phyloP scores from a whole-genome alignment of 2,329 filamentous ascomycete species.

The Colletotrichum orchidophilum region DNA sequence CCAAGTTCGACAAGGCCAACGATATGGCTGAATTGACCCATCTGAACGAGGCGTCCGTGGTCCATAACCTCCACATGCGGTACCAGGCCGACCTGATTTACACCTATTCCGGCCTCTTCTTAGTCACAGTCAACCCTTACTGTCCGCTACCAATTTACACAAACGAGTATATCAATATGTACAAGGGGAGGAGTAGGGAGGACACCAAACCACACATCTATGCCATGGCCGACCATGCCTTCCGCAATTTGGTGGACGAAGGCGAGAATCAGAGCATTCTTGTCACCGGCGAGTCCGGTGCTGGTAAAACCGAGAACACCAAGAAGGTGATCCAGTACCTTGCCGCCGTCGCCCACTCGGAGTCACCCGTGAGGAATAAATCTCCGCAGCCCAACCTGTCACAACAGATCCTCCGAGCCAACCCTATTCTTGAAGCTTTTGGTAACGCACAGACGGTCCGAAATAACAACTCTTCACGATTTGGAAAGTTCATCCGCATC shows the following conservation, averaged over 20 bases:
- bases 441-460: slow-evolving; percentile 97
- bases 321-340: slow-evolving; percentile 99
- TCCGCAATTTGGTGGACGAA: slow-evolving; percentile 94
- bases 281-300: slow-evolving; percentile 97
- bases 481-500: slow-evolving; percentile 98
- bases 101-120: slow-evolving; percentile 96
- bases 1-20: slow-evolving; percentile 99
- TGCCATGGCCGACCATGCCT: slow-evolving; percentile 96
- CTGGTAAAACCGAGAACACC: slow-evolving; percentile 98
- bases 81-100: slow-evolving; percentile 98
- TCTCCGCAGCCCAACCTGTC: slow-evolving; percentile 83
- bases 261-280: slow-evolving; percentile 97
- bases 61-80: slow-evolving; percentile 94
- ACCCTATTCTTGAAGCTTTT: slow-evolving; percentile 97
- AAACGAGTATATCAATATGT: slow-evolving; percentile 98
- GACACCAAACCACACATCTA: slow-evolving; percentile 98
- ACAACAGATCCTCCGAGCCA: slow-evolving; percentile 94
- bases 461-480: slow-evolving; percentile 98
- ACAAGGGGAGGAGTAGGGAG: slow-evolving; percentile 88
- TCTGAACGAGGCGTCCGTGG: slow-evolving; percentile 95
- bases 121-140: slow-evolving; percentile 98
- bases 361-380: slow-evolving; percentile 73
- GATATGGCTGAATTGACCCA: slow-evolving; percentile 99
- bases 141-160: slow-evolving; percentile 94
- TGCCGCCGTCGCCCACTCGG: slow-evolving; percentile 89